These are phyloP conservation scores for Ogataea polymorpha DNA, from an alignment of 805 yeast genomes.

Conservation along the genomic window DNA sequence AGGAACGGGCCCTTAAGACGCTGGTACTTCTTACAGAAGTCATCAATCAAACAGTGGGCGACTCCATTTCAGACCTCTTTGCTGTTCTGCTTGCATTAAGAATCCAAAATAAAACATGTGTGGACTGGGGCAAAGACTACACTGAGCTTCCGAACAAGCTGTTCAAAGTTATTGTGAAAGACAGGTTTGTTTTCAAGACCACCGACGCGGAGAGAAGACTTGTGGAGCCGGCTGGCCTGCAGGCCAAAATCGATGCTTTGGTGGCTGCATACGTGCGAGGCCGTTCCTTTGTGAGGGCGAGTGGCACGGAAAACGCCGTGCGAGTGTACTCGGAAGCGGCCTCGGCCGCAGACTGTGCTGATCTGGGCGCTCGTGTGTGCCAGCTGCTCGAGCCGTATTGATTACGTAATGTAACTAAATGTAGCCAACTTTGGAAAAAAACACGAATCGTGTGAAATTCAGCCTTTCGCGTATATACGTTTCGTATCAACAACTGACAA, in stretches of 20 bases:
- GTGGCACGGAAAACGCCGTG: constrained; percentile 97
- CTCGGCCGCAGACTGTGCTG: constrained; percentile 44
- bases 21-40: constrained; percentile 61
- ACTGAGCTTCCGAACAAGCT: constrained; percentile 84
- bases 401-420: not conserved
- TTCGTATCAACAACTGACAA: not conserved
- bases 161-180: constrained; percentile 77
- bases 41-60: constrained; percentile 98
- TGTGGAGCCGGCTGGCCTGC: constrained; percentile 75
- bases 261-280: constrained; percentile 59
- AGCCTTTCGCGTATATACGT: not conserved
- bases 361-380: constrained; percentile 41
- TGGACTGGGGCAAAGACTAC: constrained; percentile 73
- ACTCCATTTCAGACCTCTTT: constrained; percentile 89
- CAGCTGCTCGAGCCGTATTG: constrained; percentile 30
- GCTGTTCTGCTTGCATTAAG: constrained; percentile 67
- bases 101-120: constrained; percentile 45
- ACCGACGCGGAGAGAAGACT: constrained; percentile 88
- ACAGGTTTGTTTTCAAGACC: constrained; percentile 74
- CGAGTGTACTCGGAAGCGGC: constrained; percentile 91
- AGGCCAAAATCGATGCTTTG: constrained; percentile 61
- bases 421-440: not conserved
- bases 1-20: constrained; percentile 48
- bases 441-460: constrained; percentile 4
- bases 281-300: constrained; percentile 91